A percentile compares a stretch with the other conserved stretches of the same genome.
These are phyloP conservation scores for Arthroderma uncinatum DNA, from an alignment of 2,329 filamentous ascomycete genomes.

Conservation along the genomic window DNA sequence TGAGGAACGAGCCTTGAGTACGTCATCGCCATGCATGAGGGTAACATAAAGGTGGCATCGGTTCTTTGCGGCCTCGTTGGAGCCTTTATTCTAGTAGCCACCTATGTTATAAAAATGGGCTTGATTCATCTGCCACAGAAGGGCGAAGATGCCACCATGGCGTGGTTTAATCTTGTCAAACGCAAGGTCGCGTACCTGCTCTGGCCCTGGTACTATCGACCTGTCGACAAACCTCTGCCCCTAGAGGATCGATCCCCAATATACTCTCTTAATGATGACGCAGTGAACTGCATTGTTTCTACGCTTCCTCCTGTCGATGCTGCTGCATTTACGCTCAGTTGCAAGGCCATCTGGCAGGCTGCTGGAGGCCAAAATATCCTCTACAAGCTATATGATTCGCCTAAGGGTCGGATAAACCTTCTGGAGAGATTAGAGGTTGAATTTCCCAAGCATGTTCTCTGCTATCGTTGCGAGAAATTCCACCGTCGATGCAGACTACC, in stretches of 20 bases:
- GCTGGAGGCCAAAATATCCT: background rate
- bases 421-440: background rate
- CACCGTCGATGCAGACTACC: background rate
- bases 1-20: too few relatives aligned
- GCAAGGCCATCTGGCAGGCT: background rate
- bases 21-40: too few relatives aligned
- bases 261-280: background rate
- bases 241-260: background rate
- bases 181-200: too few relatives aligned
- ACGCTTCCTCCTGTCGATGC: background rate
- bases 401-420: background rate
- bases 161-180: too few relatives aligned
- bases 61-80: too few relatives aligned
- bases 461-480: background rate
- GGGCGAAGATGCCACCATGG: too few relatives aligned
- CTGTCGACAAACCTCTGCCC: too few relatives aligned
- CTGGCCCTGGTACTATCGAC: too few relatives aligned
- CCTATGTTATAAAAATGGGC: too few relatives aligned
- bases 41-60: too few relatives aligned
- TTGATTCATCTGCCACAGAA: too few relatives aligned
- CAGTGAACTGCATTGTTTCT: background rate
- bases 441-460: background rate
- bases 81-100: too few relatives aligned
- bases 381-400: background rate
- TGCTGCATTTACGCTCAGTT: background rate